Conservation (phyloP, 2,329 filamentous ascomycete genomes). For the Penicillium rolfsii region DNA sequence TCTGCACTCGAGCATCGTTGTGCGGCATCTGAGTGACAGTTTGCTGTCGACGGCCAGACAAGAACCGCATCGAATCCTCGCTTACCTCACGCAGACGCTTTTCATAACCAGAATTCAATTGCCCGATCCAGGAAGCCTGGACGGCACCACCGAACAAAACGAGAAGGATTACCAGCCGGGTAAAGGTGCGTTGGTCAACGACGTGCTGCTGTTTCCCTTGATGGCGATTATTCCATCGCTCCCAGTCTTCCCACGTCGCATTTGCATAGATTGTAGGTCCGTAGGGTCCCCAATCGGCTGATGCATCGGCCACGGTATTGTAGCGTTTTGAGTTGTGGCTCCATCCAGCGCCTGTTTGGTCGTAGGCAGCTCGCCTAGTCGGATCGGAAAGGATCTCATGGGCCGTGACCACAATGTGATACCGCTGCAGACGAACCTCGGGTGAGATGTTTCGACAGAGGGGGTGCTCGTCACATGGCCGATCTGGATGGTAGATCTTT, state of each 20-base stretch:
- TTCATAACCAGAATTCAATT: constrained; percentile 64
- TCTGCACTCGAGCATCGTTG: constrained; percentile 69
- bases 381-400: constrained; percentile 87
- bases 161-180: constrained; percentile 69
- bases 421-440: constrained; percentile 76
- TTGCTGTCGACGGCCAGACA: constrained; percentile 58
- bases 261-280: constrained; percentile 64
- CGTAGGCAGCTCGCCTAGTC: constrained; percentile 76
- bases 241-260: constrained; percentile 98
- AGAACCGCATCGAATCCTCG: constrained; percentile 62
- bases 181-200: constrained; percentile 82
- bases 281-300: constrained; percentile 73
- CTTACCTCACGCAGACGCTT: constrained; percentile 69
- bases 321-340: constrained; percentile 47
- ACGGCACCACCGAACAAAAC: constrained; percentile 70
- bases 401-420: constrained; percentile 83
- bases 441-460: constrained; percentile 57
- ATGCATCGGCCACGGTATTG: constrained; percentile 59
- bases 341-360: constrained; percentile 83
- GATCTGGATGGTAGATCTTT: constrained; percentile 94
- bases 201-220: constrained; percentile 48
- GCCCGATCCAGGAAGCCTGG: constrained; percentile 71
- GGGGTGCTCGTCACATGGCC: constrained; percentile 51
- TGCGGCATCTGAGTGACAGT: constrained; percentile 53
- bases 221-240: constrained; percentile 70